A percentile compares a stretch with the other conserved stretches of the same genome.
phyloP scores from a whole-genome alignment of 164 flowering plant genomes.

The Litsea cubeba region DNA sequence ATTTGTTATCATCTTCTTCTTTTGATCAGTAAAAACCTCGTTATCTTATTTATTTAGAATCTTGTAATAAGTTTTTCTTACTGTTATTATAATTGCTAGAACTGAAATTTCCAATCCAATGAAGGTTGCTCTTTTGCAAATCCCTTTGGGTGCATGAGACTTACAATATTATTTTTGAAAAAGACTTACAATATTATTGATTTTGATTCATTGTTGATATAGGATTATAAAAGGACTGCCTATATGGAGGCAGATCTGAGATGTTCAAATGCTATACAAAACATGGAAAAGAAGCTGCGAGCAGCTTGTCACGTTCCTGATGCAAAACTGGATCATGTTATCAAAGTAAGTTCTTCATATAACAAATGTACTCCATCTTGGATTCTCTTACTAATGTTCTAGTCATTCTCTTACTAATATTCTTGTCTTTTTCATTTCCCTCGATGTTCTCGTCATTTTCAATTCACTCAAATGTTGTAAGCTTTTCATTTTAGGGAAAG shows the following conservation, averaged over 20 bases:
- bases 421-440: too few species aligned
- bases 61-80: not conserved
- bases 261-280: conserved; percentile 65
- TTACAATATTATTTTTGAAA: not conserved
- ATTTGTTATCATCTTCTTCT: too few species aligned
- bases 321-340: conserved; percentile 66
- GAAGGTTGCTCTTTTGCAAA: too few species aligned
- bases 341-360: conserved; percentile 48
- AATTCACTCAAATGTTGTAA: not conserved
- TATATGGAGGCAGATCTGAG: conserved; percentile 77
- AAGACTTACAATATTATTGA: not conserved
- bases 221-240: conserved; percentile 86
- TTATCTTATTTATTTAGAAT: too few species aligned
- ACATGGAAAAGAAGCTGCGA: conserved; percentile 86
- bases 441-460: not conserved
- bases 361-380: not conserved
- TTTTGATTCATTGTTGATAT: conserved; percentile 23
- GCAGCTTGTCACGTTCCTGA: conserved; percentile 74
- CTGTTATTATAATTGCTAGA: not conserved
- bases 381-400: not conserved
- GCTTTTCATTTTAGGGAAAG: too few species aligned
- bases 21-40: too few species aligned
- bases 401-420: too few species aligned
- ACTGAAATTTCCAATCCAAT: not conserved
- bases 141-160: not conserved